A percentile compares a stretch with the other conserved stretches of the same genome.
These are phyloP conservation scores for Strigomonas culicis DNA, from an alignment of 208 protist genomes.

Conservation along the genomic window DNA sequence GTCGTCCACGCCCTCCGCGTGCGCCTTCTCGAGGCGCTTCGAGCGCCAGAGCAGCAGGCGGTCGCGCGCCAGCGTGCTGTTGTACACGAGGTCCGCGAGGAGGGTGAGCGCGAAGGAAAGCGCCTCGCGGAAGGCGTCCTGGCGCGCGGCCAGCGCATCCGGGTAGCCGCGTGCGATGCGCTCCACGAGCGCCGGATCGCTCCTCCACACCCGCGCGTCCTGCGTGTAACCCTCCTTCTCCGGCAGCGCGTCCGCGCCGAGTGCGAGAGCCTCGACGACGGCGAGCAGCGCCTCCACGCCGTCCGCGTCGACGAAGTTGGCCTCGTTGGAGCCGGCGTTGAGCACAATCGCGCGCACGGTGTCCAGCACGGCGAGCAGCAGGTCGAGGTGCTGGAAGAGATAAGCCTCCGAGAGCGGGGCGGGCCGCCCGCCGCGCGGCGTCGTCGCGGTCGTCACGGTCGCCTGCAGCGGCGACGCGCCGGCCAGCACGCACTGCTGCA, in stretches of 20 bases:
- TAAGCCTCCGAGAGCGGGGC: constrained; percentile 17
- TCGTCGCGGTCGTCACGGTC: neutral
- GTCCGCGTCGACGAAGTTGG: constrained; percentile 37
- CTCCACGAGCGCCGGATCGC: constrained; percentile 1
- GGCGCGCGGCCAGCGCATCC: neutral
- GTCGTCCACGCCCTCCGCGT: constrained; percentile 11
- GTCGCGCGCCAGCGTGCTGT: constrained; percentile 35
- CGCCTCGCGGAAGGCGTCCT: constrained; percentile 16
- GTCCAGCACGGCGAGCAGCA: constrained; percentile 7
- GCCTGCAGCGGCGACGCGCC: neutral
- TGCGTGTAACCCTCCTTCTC: neutral
- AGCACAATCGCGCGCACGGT: constrained; percentile 17
- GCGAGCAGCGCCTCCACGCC: constrained; percentile 26
- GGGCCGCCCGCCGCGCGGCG: too few relatives aligned
- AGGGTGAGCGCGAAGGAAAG: constrained; percentile 48
- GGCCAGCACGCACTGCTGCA: neutral
- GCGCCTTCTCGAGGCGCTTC: constrained; percentile 19
- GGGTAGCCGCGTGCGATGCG: neutral
- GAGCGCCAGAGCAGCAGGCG: constrained; percentile 56
- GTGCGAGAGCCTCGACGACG: constrained; percentile 17
- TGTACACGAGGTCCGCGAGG: constrained; percentile 57
- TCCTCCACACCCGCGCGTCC: neutral
- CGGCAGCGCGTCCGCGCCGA: constrained; percentile 15
- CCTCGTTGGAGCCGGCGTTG: constrained; percentile 25
- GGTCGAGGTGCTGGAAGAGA: constrained; percentile 11